phyloP scores from a whole-genome alignment of 495 filamentous ascomycete species.

The Thermochaetoides thermophila region DNA sequence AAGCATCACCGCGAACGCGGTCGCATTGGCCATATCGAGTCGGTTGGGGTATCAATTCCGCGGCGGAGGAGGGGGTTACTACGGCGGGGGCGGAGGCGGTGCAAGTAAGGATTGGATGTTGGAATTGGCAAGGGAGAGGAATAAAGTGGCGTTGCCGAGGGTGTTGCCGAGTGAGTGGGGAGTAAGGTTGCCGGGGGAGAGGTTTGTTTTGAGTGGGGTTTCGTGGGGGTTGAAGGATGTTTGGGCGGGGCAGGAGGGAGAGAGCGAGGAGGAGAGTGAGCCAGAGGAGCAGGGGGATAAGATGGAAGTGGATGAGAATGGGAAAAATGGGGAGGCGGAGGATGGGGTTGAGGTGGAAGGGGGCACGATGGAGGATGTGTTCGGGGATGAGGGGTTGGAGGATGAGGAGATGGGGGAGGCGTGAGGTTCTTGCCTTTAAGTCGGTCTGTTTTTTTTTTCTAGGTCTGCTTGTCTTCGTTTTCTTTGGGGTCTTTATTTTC shows the following conservation, averaged over 20 bases:
- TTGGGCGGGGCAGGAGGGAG: conserved; percentile 39
- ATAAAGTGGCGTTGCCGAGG: conserved; percentile 63
- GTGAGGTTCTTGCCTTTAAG: background rate
- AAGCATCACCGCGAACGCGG: conserved; percentile 28
- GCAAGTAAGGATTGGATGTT: conserved; percentile 76
- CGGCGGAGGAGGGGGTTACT: conserved; percentile 33
- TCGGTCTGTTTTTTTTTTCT: too few relatives aligned
- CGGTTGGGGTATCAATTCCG: conserved; percentile 38
- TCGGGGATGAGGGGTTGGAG: conserved; percentile 19
- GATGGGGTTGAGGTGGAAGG: conserved; percentile 33
- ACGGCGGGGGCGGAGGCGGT: conserved; percentile 22
- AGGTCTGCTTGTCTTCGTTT: too few relatives aligned
- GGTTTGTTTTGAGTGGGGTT: conserved; percentile 75
- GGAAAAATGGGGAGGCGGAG: conserved; percentile 11
- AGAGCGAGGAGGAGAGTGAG: conserved; percentile 36
- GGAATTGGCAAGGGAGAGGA: conserved; percentile 70
- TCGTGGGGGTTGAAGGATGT: conserved; percentile 72
- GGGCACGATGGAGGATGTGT: conserved; percentile 26
- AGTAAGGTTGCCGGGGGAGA: conserved; percentile 72
- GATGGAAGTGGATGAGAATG: conserved; percentile 26
- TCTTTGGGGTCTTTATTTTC: too few relatives aligned
- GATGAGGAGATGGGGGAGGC: conserved; percentile 31
- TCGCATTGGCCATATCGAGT: conserved; percentile 35
- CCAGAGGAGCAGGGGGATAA: conserved; percentile 28
- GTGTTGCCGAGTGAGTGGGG: conserved; percentile 61